Conservation (phyloP, 768 basidiomycete genomes). For the Pilatotrama ljubarskyi region DNA sequence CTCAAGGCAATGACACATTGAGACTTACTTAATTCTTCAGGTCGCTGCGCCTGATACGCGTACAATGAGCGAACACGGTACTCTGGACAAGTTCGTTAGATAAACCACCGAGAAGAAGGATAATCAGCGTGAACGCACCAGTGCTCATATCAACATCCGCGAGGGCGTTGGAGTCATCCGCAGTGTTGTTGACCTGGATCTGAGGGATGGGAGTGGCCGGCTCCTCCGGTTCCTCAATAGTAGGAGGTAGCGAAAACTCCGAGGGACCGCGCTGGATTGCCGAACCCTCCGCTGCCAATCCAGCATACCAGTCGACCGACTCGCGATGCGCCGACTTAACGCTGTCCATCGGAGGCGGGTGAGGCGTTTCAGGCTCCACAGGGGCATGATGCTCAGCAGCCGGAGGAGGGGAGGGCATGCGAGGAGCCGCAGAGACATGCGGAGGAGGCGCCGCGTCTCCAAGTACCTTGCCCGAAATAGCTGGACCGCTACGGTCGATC, state of each 20-base stretch:
- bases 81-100: slow-evolving; percentile 45
- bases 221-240: slow-evolving; percentile 64
- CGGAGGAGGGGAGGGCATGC: slow-evolving; percentile 42
- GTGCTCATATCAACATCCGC: slow-evolving; percentile 70
- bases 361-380: slow-evolving; percentile 18
- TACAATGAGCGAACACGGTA: slow-evolving; percentile 80
- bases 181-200: slow-evolving; percentile 52
- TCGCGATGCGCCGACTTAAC: slow-evolving; percentile 55
- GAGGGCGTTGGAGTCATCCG: slow-evolving; percentile 48
- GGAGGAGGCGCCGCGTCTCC: slow-evolving; percentile 70
- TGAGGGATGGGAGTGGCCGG: slow-evolving; percentile 45
- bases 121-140: slow-evolving; percentile 42
- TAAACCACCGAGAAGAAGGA: slow-evolving; percentile 11
- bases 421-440: slow-evolving; percentile 60
- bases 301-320: slow-evolving; percentile 90
- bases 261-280: slow-evolving; percentile 35
- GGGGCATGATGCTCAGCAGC: slow-evolving; percentile 28
- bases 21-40: slow-evolving; percentile 82
- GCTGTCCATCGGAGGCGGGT: slow-evolving; percentile 15
- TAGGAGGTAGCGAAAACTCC: slow-evolving; percentile 49
- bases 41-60: slow-evolving; percentile 80
- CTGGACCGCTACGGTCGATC: slow-evolving; percentile 75
- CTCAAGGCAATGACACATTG: neutral
- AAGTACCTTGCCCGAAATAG: slow-evolving; percentile 73
- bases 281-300: slow-evolving; percentile 74